These are phyloP conservation scores for Nemania diffusa DNA, from an alignment of 2,329 filamentous ascomycete species.

Conservation along the genomic window DNA sequence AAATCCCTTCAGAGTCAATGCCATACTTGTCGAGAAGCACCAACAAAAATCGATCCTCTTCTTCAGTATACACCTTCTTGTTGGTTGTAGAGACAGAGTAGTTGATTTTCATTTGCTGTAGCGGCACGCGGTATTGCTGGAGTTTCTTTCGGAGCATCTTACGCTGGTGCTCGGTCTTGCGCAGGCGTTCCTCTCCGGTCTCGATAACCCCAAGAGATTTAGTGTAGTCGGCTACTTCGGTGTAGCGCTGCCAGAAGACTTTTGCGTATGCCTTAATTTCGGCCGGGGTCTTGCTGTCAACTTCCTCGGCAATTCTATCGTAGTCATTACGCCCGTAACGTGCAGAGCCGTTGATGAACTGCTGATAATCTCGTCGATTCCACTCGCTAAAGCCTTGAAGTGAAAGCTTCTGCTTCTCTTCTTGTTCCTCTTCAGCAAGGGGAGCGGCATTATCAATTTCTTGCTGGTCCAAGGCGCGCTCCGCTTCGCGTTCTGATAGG, in stretches of 20 bases:
- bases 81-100: conserved; percentile 99
- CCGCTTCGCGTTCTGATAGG: conserved; percentile 84
- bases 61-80: conserved; percentile 99
- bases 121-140: conserved; percentile 92
- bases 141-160: conserved; percentile 96
- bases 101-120: conserved; percentile 98
- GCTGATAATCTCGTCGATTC: conserved; percentile 98
- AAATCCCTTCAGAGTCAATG: conserved; percentile 88
- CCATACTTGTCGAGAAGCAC: conserved; percentile 94
- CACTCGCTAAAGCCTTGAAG: conserved; percentile 90
- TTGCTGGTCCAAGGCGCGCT: conserved; percentile 86
- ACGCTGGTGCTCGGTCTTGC: conserved; percentile 89
- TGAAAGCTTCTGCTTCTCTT: conserved; percentile 84
- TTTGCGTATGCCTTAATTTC: conserved; percentile 94
- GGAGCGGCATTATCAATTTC: conserved; percentile 93
- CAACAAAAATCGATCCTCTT: conserved; percentile 94
- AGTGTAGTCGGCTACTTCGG: conserved; percentile 86
- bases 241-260: conserved; percentile 96
- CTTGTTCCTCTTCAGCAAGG: conserved; percentile 87
- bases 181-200: conserved; percentile 88
- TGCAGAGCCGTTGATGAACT: conserved; percentile 95
- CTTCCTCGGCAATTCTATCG: conserved; percentile 84
- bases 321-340: conserved; percentile 91
- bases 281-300: conserved; percentile 86
- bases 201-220: conserved; percentile 93